Base-by-base conservation (phyloP, 73 alveolate species). In the Tetrahymena elliotti region DNA sequence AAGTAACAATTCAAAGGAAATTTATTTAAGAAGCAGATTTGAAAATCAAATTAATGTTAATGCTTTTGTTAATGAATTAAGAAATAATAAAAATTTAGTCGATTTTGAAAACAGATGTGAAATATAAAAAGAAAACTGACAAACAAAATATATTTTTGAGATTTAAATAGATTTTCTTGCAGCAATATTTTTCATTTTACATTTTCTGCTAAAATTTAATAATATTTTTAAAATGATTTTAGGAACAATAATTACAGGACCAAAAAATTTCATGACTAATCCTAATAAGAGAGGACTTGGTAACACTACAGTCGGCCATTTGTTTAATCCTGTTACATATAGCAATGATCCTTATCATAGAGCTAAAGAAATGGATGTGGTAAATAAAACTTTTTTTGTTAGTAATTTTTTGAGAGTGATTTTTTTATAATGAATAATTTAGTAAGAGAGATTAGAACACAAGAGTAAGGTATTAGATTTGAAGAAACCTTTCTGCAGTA, bases 341-440 rank as follows among this genome's bases (percentile, higher is more conserved):
- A 53, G 92, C 15, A 39, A 93, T 31, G 96, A 94, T 40, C 96
- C 96, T 52, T 94, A 83, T 33, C 92, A 94, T 84, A 94, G 96
- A 83, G 47, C 92, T 83, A 93, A 94, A 39, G 94, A 83, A 38
- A 41, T 94, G 53, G 96, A 94, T 38, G 88, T 68, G 34, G 88
- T 68, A 68, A n/a, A 31, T 1, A 11, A 68, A n/a, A 3, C 11
- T 18, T 68, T 3, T 2, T 68, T 24, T 2, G 4, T 27, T 7
- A 27, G n/a, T 6, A 18, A 68, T 52, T 52, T 10, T 18, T 18
- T n/a, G 6, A 4, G 33, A 68, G 38, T 22, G 33, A 10, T 18
- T 68, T 4, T 24, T 18, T 18, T 68, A 22, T 68, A 68, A 68
- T 54, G 20, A 54, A 54, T 6, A 18, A 68, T 22, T 18, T 68